Evolutionary conservation across 345 rosid genomes (phyloP).

Genomic region (Zanthoxylum bungeanum): DNA sequence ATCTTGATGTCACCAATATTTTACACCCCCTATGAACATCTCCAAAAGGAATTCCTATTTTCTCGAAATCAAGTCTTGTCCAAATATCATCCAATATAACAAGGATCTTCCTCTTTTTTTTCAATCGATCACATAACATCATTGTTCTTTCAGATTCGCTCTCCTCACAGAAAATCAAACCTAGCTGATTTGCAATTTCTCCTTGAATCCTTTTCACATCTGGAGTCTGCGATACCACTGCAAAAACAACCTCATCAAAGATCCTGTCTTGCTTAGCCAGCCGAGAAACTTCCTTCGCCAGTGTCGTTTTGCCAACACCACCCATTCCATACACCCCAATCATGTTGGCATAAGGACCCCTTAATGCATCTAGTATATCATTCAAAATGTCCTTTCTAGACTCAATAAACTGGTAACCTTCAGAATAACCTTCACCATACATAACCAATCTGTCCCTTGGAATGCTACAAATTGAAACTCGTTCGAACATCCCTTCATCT

Average conservation of each 20-base stretch:
- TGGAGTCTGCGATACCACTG: constrained; percentile 6
- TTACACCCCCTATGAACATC: constrained; percentile 24
- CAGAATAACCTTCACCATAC: too few species aligned
- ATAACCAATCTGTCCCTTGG: too few species aligned
- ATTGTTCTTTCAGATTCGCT: background rate
- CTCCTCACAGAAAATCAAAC: background rate
- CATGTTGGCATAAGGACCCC: background rate
- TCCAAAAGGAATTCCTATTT: constrained; percentile 29
- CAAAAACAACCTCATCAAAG: constrained; percentile 17
- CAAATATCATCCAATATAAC: constrained; percentile 33
- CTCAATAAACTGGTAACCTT: background rate
- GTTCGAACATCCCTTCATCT: background rate
- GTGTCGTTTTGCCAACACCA: constrained; percentile 24
- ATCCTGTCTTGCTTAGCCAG: background rate
- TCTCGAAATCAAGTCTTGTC: constrained; percentile 16
- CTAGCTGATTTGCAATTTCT: constrained; percentile 14
- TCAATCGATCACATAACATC: constrained; percentile 2
- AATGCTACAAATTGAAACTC: background rate
- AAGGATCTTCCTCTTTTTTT: constrained; percentile 19
- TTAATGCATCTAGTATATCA: background rate
- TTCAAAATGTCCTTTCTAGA: background rate
- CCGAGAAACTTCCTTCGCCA: background rate
- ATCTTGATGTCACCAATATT: constrained; percentile 30
- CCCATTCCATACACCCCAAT: constrained; percentile 21
- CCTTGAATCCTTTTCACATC: constrained; percentile 20